Evolutionary conservation across 2,329 filamentous ascomycete genomes (phyloP).

Genomic region (Nemania abortiva): DNA sequence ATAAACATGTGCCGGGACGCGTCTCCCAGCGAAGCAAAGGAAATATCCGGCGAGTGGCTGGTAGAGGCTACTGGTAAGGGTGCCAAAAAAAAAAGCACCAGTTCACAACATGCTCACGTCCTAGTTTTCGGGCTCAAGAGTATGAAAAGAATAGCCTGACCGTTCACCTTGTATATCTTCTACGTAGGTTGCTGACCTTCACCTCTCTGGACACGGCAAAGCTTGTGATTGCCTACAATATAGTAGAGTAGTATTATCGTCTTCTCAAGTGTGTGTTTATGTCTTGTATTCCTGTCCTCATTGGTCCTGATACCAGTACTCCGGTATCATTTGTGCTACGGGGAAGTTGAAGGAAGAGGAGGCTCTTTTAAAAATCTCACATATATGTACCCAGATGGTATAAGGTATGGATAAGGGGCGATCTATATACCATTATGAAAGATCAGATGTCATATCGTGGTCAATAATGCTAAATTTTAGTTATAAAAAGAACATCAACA

Average conservation of each 20-base stretch:
- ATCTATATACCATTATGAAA: background rate
- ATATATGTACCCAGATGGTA: background rate
- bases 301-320: background rate
- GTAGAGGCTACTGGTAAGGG: background rate
- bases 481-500: conserved; percentile 10
- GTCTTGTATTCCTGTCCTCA: background rate
- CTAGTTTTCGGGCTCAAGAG: too few species aligned
- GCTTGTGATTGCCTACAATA: background rate
- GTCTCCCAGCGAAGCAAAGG: background rate
- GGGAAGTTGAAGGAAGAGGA: background rate
- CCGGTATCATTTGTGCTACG: background rate
- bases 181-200: background rate
- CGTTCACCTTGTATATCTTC: background rate
- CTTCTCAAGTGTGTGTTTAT: background rate
- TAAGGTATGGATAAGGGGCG: background rate
- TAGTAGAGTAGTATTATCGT: background rate
- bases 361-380: background rate
- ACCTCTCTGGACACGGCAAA: background rate
- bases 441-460: background rate
- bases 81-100: background rate
- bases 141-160: background rate
- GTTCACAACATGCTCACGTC: too few species aligned
- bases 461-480: background rate
- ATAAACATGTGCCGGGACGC: background rate
- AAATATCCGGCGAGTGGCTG: background rate